Conservation (phyloP, 345 rosid species). For the Gossypium stocksii region DNA sequence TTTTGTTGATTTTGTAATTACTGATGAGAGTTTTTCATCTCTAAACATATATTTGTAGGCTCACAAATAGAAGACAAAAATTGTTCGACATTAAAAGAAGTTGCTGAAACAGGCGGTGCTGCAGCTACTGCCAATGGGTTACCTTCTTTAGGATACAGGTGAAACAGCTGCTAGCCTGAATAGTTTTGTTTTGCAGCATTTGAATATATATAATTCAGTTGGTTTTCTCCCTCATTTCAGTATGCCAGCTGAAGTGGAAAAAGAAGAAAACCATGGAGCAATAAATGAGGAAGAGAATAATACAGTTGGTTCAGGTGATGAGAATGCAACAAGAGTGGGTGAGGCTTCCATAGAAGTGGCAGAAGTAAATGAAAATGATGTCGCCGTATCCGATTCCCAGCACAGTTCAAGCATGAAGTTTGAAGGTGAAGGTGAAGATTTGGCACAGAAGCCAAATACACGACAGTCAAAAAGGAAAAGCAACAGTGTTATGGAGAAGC, state of each 20-base stretch:
- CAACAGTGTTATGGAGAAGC: not conserved
- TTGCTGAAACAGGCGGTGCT: conserved; percentile 26
- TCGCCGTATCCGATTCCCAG: not conserved
- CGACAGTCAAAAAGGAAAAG: not conserved
- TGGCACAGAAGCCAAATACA: not conserved
- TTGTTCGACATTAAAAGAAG: conserved; percentile 33
- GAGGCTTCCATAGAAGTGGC: not conserved
- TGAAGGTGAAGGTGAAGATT: conserved; percentile 1
- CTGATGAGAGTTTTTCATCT: conserved; percentile 23
- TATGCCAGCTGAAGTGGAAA: not conserved
- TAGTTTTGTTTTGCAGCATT: not conserved
- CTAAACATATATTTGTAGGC: conserved; percentile 32
- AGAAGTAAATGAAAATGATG: not conserved
- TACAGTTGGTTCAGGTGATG: not conserved
- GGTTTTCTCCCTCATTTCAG: not conserved
- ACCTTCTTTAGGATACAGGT: conserved; percentile 54
- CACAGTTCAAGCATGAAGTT: not conserved
- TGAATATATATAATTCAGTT: not conserved
- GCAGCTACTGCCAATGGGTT: conserved; percentile 40
- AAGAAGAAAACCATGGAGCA: not conserved
- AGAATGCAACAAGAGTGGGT: not conserved
- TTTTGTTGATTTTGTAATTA: not conserved
- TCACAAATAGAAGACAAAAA: conserved; percentile 32
- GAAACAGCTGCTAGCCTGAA: conserved; percentile 9
- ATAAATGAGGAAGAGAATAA: not conserved